Evolutionary conservation across 495 filamentous ascomycete species (phyloP).

Genomic region (Penicillium coffeae): DNA sequence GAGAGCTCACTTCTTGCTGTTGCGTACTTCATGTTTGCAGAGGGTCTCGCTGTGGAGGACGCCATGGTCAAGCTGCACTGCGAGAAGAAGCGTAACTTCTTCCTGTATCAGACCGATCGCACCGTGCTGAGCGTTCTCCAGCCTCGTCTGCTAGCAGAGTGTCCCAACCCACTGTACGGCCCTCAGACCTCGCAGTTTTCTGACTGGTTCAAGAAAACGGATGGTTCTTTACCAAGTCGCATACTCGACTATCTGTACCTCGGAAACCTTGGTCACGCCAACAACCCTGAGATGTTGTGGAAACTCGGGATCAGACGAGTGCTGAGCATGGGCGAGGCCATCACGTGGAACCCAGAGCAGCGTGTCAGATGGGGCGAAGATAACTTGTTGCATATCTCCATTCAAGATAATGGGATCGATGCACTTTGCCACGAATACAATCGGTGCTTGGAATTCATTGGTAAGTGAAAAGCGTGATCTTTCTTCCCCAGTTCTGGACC

Average conservation of each 20-base stretch:
- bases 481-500: background rate
- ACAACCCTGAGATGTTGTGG: constrained; percentile 78
- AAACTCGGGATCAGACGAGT: constrained; percentile 82
- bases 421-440: constrained; percentile 83
- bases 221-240: constrained; percentile 85
- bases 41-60: constrained; percentile 71
- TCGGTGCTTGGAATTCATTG: constrained; percentile 85
- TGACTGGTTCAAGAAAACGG: constrained; percentile 76
- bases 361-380: constrained; percentile 64
- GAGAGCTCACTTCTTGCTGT: constrained; percentile 84
- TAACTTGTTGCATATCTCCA: constrained; percentile 74
- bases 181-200: constrained; percentile 50
- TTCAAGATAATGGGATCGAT: constrained; percentile 97
- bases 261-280: constrained; percentile 87
- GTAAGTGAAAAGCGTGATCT: constrained; percentile 46
- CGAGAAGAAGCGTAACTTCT: constrained; percentile 83
- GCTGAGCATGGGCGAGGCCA: constrained; percentile 87
- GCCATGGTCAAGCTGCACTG: constrained; percentile 87
- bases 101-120: constrained; percentile 89
- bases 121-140: constrained; percentile 71
- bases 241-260: constrained; percentile 94
- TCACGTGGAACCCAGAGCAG: constrained; percentile 71
- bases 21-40: constrained; percentile 87
- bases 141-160: constrained; percentile 61
- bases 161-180: constrained; percentile 31